phyloP scores from a whole-genome alignment of 352 stramenopile species.

The Phytopythium cucurbitacearum region DNA sequence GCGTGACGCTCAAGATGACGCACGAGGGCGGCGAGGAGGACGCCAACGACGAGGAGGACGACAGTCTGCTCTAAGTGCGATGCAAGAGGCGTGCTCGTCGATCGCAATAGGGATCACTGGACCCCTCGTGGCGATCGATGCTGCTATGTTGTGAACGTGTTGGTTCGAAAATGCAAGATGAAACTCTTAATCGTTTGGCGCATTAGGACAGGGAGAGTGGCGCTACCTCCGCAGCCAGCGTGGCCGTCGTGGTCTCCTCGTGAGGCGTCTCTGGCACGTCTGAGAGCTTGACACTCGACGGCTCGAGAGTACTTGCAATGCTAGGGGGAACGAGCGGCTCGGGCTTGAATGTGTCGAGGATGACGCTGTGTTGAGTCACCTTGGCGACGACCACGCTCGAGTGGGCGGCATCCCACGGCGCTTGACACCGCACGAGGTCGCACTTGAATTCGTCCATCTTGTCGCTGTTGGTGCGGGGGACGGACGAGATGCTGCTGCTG shows the following conservation, averaged over 20 bases:
- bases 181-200: slow-evolving; percentile 4
- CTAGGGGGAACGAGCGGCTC: background rate
- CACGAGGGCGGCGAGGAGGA: slow-evolving; percentile 38
- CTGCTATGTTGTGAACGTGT: too few relatives aligned
- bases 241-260: too few relatives aligned
- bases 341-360: slow-evolving; percentile 16
- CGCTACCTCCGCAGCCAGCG: too few relatives aligned
- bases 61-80: slow-evolving; percentile 44
- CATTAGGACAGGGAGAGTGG: too few relatives aligned
- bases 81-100: too few relatives aligned
- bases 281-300: too few relatives aligned
- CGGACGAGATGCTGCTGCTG: slow-evolving; percentile 29
- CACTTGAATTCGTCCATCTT: slow-evolving; percentile 54
- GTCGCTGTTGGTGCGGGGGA: slow-evolving; percentile 12
- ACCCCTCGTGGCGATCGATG: too few relatives aligned
- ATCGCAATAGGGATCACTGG: background rate
- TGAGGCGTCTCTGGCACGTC: too few relatives aligned
- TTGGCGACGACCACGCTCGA: slow-evolving; percentile 30
- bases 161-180: background rate
- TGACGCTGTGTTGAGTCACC: slow-evolving; percentile 40
- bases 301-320: too few relatives aligned
- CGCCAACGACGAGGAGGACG: slow-evolving; percentile 47
- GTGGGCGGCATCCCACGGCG: slow-evolving; percentile 17
- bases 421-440: slow-evolving; percentile 45
- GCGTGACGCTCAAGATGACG: slow-evolving; percentile 71